Evolutionary conservation across 2,329 filamentous ascomycete species (phyloP), one percentile per base, ranked within the genome.

Genomic region (Penicillium hordei): DNA sequence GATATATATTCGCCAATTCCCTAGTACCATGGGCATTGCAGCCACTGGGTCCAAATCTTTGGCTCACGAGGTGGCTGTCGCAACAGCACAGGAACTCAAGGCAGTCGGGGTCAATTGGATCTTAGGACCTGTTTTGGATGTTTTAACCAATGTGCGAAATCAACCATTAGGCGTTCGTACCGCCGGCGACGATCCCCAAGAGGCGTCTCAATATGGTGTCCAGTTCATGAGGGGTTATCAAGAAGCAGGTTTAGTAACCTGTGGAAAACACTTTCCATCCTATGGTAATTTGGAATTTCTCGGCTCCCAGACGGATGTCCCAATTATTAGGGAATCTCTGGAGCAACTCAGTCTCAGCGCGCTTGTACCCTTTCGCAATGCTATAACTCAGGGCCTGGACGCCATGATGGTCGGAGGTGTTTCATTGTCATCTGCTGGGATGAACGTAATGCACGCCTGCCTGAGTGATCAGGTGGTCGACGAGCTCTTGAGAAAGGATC

Each of bases 61-160:
- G 54, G 91, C 93, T 6, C 96, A 93, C 71, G 89, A 93, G 65
- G 87, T 97, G 55, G 93, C 92, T 56, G 93, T 93, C 75, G 93
- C 94, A 17, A 97, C 93, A 0, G 94, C 92, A 4, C 90, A 93
- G 65, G 94, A 97, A 75, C 85, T 97, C 29, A 88, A 90, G 46
- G 92, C 94, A 12, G 94, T 95, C 66, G 94, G 94, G 33, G 90
- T 99, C 68, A 99, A 99, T 71, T 87, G 95, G 79, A 96, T 97
- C 70, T 86, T 99, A 57, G 93, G 93, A 0, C 94, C 94, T 0
- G 93, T 95, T 40, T 79, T 99, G 5, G 94, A 99, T 75, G 93
- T 97, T 4, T 81, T 97, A 57, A 97, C 91, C 49, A 97, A 97
- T 75, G 90, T 91, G 48, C 86, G 91, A 42, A 94, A 93, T 71